These are phyloP conservation scores for Darksidea phi DNA, from an alignment of 495 filamentous ascomycete species.

Conservation along the genomic window DNA sequence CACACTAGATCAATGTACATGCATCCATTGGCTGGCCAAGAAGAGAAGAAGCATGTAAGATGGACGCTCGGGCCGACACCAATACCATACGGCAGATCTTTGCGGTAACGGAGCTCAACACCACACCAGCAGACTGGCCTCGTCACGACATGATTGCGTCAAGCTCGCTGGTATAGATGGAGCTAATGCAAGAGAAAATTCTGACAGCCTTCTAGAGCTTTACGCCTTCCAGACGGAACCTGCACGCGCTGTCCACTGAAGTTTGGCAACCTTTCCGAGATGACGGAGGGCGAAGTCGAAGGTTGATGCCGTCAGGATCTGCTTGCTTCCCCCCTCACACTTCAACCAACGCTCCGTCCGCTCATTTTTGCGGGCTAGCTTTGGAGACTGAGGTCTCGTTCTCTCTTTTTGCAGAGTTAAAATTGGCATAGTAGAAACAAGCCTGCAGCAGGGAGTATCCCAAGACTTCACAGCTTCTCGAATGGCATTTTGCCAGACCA, in stretches of 20 bases:
- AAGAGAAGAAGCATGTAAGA: background rate
- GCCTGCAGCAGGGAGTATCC: too few species aligned
- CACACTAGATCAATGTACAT: background rate
- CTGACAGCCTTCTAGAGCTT: background rate
- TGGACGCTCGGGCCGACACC: background rate
- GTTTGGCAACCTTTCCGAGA: too few species aligned
- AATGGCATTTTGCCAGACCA: background rate
- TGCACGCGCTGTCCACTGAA: background rate
- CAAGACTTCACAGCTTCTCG: too few species aligned
- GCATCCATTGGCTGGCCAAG: background rate
- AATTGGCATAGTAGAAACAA: too few species aligned
- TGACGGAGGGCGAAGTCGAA: too few species aligned
- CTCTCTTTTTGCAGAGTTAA: too few species aligned
- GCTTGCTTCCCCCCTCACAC: too few species aligned
- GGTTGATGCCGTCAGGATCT: too few species aligned
- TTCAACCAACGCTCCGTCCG: too few species aligned
- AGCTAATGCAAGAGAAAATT: slow-evolving; percentile 11
- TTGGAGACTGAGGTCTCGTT: too few species aligned
- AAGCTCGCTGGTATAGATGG: background rate
- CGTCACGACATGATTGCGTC: background rate
- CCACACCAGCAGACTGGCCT: background rate
- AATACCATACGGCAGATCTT: background rate
- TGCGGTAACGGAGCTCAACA: background rate
- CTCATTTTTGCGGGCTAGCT: too few species aligned
- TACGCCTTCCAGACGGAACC: background rate